Percentiles rank a stretch among this genome's conserved stretches.
phyloP scores from a whole-genome alignment of 2,329 filamentous ascomycete species.

The Arthroderma sp. region DNA sequence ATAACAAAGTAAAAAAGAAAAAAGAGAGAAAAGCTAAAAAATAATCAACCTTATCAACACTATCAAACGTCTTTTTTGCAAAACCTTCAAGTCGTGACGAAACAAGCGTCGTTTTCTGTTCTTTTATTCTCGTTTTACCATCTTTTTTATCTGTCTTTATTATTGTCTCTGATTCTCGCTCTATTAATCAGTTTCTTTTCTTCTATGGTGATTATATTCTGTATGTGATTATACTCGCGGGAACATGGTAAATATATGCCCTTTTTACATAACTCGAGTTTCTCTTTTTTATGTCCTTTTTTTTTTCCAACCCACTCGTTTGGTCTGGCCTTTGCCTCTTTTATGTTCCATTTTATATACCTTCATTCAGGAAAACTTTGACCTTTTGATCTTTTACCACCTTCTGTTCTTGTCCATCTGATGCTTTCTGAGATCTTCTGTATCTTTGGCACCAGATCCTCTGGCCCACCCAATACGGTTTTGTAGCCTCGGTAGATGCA shows the following conservation, averaged over 20 bases:
- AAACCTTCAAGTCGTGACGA: neutral
- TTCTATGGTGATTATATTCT: neutral
- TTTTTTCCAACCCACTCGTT: neutral
- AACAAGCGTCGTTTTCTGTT: neutral
- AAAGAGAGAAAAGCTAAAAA: too few relatives aligned
- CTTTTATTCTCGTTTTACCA: neutral
- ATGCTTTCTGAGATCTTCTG: neutral
- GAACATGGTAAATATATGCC: neutral
- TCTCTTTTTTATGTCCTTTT: slow-evolving; percentile 8
- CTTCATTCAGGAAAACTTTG: slow-evolving; percentile 6
- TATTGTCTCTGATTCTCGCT: slow-evolving; percentile 2
- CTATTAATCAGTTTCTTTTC: slow-evolving; percentile 1
- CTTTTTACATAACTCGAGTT: slow-evolving; percentile 3
- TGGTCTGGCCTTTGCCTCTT: too few relatives aligned
- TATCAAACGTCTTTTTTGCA: neutral
- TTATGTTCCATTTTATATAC: slow-evolving; percentile 2
- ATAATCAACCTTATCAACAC: too few relatives aligned
- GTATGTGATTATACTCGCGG: neutral
- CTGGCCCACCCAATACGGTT: too few relatives aligned
- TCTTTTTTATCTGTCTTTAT: slow-evolving; percentile 7
- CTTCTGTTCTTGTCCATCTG: neutral
- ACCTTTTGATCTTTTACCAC: slow-evolving; percentile 14
- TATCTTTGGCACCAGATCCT: neutral
- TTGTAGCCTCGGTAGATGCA: too few relatives aligned
- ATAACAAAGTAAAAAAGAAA: too few relatives aligned